A percentile compares a stretch with the other conserved stretches of the same genome.
These are phyloP conservation scores for Leishmania aethiopica DNA, from an alignment of 208 protist species.

Conservation along the genomic window DNA sequence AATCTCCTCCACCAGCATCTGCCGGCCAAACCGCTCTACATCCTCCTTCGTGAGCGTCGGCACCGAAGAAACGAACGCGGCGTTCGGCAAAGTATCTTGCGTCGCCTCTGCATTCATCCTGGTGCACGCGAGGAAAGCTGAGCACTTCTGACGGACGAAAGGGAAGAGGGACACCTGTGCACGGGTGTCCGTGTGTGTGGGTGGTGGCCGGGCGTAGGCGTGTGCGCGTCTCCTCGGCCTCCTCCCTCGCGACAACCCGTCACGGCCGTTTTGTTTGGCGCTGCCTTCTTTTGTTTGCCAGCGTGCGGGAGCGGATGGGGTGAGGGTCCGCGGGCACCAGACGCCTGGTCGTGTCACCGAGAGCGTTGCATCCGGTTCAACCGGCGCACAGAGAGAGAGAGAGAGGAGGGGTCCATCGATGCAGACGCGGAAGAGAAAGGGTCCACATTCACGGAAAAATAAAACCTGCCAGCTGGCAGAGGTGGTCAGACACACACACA, in stretches of 20 bases:
- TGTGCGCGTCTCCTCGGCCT: not conserved
- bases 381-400: not conserved
- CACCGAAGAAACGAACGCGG: conserved; percentile 30
- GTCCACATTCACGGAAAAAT: not conserved
- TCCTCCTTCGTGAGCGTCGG: conserved; percentile 56
- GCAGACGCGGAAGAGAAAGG: not conserved
- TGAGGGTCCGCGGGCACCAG: not conserved
- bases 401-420: not conserved
- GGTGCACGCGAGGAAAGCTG: not conserved
- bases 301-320: not conserved
- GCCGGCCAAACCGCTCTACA: conserved; percentile 88
- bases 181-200: not conserved
- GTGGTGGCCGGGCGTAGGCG: not conserved
- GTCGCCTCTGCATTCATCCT: not conserved
- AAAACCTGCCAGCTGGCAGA: not conserved
- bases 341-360: not conserved
- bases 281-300: not conserved
- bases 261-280: not conserved
- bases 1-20: conserved; percentile 90
- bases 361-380: not conserved
- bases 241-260: not conserved
- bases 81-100: not conserved
- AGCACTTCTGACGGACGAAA: not conserved
- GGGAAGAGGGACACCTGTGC: not conserved
- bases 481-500: not conserved